Evolutionary conservation across 1,284 basidiomycete genomes (phyloP), one percentile per base, ranked within the genome.

Genomic region (Taiwanofungus camphoratus): DNA sequence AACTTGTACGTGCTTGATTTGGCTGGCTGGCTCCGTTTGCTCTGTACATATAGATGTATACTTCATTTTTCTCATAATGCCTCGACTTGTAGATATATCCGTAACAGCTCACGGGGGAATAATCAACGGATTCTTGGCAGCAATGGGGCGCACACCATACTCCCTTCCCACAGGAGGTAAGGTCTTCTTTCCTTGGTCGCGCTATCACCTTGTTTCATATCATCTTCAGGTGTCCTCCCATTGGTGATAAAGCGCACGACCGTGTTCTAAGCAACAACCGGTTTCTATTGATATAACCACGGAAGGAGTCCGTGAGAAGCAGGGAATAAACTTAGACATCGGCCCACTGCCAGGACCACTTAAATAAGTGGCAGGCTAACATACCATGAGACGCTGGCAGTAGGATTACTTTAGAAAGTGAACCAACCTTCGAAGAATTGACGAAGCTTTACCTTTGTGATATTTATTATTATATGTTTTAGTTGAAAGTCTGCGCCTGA

Each of bases 71-170:
- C n/a, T n/a, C n/a, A n/a, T n/a, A n/a, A n/a, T n/a, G n/a, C n/a
- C n/a, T n/a, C n/a, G n/a, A n/a, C 16, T 22, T 15, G 19, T 41
- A 83, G 82, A 72, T 50, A 68, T 87, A 22, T 80, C 80, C 2
- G 70, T 86, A 42, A 82, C 82, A 1, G 71, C 76, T 0, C 82
- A 86, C 55, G 67, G 73, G 11, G 79, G 76, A 2, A 73, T 79
- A 40, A 79, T 82, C 36, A 70, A 73, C 22, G 76, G 69, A 1
- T 69, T 82, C 38, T 53, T 82, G 41, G 60, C 53, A 1, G 66
- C 68, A 0, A 60, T 76, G 39, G 71, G 69, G 7, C 68, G 76
- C 9, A 54, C 52, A 1, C 40, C 46, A 13, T 79, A 74, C 53
- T 29, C 51, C 2, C 63, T 85, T 15, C 73, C 73, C 0, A 83